Conservation (phyloP, 2,329 filamentous ascomycete genomes). For the Ceratocystis albifundus region DNA sequence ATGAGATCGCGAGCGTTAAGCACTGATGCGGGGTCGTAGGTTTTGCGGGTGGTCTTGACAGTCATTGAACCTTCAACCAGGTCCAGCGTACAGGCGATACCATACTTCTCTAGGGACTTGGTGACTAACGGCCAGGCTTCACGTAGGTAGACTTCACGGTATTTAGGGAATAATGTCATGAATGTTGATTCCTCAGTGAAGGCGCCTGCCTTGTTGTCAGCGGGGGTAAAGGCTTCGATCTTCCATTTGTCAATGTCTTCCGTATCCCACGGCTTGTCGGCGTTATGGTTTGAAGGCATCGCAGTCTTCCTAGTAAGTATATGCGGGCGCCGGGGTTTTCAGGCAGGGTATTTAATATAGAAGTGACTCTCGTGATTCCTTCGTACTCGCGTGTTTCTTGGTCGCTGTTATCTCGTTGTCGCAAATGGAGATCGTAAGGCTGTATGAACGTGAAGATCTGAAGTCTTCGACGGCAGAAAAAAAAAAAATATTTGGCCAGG, state of each 20-base stretch:
- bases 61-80: slow-evolving; percentile 94
- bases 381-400: background rate
- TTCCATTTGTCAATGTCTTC: slow-evolving; percentile 98
- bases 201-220: slow-evolving; percentile 73
- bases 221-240: slow-evolving; percentile 71
- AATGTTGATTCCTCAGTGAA: slow-evolving; percentile 93
- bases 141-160: slow-evolving; percentile 85
- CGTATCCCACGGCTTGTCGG: slow-evolving; percentile 88
- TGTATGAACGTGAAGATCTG: background rate
- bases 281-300: slow-evolving; percentile 84
- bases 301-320: background rate
- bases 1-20: slow-evolving; percentile 90
- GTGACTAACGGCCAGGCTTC: slow-evolving; percentile 90
- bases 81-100: slow-evolving; percentile 85
- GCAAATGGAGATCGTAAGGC: background rate
- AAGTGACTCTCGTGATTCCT: background rate
- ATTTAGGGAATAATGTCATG: slow-evolving; percentile 79
- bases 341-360: background rate
- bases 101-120: slow-evolving; percentile 70
- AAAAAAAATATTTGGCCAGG: slow-evolving; percentile 21
- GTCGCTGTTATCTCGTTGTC: background rate
- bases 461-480: slow-evolving; percentile 23
- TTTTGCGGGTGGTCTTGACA: slow-evolving; percentile 86
- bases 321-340: background rate
- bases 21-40: slow-evolving; percentile 83